Evolutionary conservation across 768 basidiomycete species (phyloP).

Genomic region (Tricholoma sp.): DNA sequence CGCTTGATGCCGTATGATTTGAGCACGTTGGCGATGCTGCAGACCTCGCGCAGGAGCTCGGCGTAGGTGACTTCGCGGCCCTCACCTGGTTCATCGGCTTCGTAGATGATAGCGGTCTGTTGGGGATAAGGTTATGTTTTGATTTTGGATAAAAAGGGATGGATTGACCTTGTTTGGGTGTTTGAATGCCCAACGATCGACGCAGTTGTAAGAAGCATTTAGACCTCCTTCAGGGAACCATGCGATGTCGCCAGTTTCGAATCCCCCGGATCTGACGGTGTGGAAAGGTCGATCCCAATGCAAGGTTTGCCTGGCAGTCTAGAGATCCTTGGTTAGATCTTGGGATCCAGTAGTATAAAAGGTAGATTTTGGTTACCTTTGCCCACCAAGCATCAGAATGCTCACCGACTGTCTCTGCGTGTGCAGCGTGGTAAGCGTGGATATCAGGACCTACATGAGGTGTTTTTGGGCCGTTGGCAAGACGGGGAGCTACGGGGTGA

Average conservation of each 20-base stretch:
- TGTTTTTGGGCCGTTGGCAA: slow-evolving; percentile 53
- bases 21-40: slow-evolving; percentile 86
- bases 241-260: slow-evolving; percentile 79
- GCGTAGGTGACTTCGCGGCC: slow-evolving; percentile 74
- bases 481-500: slow-evolving; percentile 75
- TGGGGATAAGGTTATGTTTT: no score
- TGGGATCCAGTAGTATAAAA: background rate
- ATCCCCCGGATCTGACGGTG: slow-evolving; percentile 78
- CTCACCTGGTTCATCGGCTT: slow-evolving; percentile 90
- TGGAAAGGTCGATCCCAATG: slow-evolving; percentile 90
- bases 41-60: slow-evolving; percentile 88
- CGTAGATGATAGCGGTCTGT: slow-evolving; percentile 96
- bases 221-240: slow-evolving; percentile 97
- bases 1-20: slow-evolving; percentile 87
- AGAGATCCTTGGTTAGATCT: background rate
- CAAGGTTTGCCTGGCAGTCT: slow-evolving; percentile 72
- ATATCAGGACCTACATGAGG: slow-evolving; percentile 81
- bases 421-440: slow-evolving; percentile 64
- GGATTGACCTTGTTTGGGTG: slow-evolving; percentile 67
- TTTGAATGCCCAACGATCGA: slow-evolving; percentile 93
- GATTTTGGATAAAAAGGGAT: no score
- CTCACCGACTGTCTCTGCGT: slow-evolving; percentile 68
- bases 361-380: slow-evolving; percentile 39
- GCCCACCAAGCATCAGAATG: slow-evolving; percentile 87
- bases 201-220: slow-evolving; percentile 95